Base-by-base conservation (phyloP, 2,329 filamentous ascomycete genomes). In the Didymella pinodella region DNA sequence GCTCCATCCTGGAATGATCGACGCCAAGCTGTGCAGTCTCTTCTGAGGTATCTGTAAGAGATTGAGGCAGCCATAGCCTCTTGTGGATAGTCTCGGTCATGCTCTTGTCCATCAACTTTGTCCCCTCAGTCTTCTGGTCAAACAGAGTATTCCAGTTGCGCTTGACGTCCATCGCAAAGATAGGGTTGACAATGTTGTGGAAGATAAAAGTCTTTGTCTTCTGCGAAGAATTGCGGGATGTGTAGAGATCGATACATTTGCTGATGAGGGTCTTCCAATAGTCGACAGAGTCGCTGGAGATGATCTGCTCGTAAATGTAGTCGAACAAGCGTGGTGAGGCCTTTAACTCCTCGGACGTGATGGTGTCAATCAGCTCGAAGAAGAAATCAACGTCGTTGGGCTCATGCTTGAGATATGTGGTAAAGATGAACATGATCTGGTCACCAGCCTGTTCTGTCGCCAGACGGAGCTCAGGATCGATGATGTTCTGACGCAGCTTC, bases 151-250 rank as follows among this genome's bases (percentile, higher is more conserved):
- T 84, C 84, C 92, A 95, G 58, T 90, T 89, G 25, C 90, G 88
- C 86, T 95, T 94, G 38, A 97, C 89, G 77, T 99, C 95, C 90
- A 94, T 97, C 3, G 94, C 93, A 54, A 99, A 86, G 38, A 98
- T 96, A 0, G 95, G 96, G 70, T 98, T 99, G 65, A 97, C 91
- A 31, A 99, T 85, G 75, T 97, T 89, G 74, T 92, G 92, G 73
- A 99, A 88, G 34, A 96, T 82, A 75, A 97, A 99, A 51, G 93
- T 90, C 77, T 99, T 99, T 44, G 92, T 91, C 80, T 90, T 93
- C 77, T 97, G 95, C 0, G 90, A 88, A 12, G 89, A 91, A 45
- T 83, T 86, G 71, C 90, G 92, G 48, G 88, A 86, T 7, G 91
- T 89, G 75, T 97, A 99, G 0, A 93, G 83, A 56, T 98, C 93